Base-by-base conservation (phyloP, 306 rosid genomes). In the Senna tora region DNA sequence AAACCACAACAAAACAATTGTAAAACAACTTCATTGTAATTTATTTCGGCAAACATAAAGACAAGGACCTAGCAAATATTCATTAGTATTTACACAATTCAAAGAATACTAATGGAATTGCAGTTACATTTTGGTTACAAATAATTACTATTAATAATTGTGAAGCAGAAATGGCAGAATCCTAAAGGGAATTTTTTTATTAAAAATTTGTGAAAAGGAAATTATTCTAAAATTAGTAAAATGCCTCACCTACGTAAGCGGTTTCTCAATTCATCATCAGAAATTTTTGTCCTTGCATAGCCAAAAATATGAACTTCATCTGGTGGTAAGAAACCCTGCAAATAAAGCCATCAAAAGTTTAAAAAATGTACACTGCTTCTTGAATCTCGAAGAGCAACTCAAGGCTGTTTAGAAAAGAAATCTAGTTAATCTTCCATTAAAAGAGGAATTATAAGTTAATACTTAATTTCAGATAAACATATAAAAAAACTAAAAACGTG, bases 251-350 rank as follows among this genome's bases (percentile, higher is more conserved):
- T 87, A 4, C 51, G 88, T 58, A 94, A 62, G 82, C 99, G 95
- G 76, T 68, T 76, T 85, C 96, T 85, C 73, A 94, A 84, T 39
- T 94, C 99, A 19, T 86, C 90, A 76, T 86, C 87, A 20, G 96
- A 79, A 65, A 94, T 89, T 83, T 89, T 89, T 61, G 92, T 75
- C 78, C 99, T 94, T 36, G 99, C 97, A 81, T 94, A 94, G 63
- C 99, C 99, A 85, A 94, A 94, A 67, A 94, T 89, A 82, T 81
- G 84, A 81, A 91, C 95, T 79, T 91, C 97, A 69, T 85, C 67
- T 34, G 87, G 77, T 34, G 65, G 84, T 36, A 94, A 87, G 86
- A 91, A 89, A 25, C 97, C 96, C 99, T 94, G 78, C 60, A 68
- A 71, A 71, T 39, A 82, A 49, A 67, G 54, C 50, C 77, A 51